Evolutionary conservation across 768 basidiomycete species (phyloP), one percentile per base, ranked within the genome.

Genomic region (Boletus patriciae): DNA sequence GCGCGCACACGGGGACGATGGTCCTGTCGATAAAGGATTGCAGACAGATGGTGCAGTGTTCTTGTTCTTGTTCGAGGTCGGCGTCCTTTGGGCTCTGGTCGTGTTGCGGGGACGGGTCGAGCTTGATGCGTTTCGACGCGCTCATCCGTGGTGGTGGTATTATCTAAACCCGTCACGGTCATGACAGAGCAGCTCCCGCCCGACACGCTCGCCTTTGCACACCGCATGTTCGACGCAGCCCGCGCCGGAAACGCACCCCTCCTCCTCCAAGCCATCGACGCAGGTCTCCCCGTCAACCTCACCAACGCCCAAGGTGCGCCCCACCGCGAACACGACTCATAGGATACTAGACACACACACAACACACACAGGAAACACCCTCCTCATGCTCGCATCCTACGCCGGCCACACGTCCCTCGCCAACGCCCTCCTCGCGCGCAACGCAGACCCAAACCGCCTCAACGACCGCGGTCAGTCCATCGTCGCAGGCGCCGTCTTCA

Each of bases 21-120:
- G 94, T 89, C 44, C 89, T 77, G 74, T 97, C 92, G 15, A 79
- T 76, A 50, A 94, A 76, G 12, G 75, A 58, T 64, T 95, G 91
- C 23, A 98, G 76, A 65, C 94, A 98, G 34, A 98, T 96, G 56
- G 88, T 85, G 67, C 94, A 98, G 62, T 85, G 77, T 23, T 80
- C 64, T 19, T 66, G 55, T 6, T 57, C 52, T 6, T 16, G 49
- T n/a, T 21, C 25, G 27, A 12, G 21, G 11, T 57, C 55, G 8
- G 10, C 6, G n/a, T 37, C 11, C 12, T 50, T 44, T 10, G 50
- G 13, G 27, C n/a, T 3, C 6, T 41, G 27, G 38, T 60, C 51
- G 6, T 34, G 27, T 3, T 36, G 42, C 19, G 63, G 43, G 19
- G 70, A 63, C 12, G 55, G 37, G 49, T 76, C 71, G 44, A 76